A percentile compares a stretch with the other conserved stretches of the same genome.
Conservation (phyloP, 2,329 filamentous ascomycete genomes). For the Pseudocercospora macadamiae region DNA sequence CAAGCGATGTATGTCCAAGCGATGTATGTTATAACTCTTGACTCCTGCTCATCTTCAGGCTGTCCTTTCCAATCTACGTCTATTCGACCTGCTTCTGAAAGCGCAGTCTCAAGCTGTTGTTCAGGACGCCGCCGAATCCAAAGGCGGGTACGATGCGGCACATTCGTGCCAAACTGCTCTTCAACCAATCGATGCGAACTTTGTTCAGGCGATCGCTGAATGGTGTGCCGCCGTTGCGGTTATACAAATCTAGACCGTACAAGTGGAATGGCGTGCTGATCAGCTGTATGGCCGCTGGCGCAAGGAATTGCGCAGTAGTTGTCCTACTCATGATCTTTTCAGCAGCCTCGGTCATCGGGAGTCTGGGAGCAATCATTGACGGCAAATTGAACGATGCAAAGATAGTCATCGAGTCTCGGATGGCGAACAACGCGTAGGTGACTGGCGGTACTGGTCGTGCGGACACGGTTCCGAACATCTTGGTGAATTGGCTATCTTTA, state of each 20-base stretch:
- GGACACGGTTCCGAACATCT: conserved; percentile 71
- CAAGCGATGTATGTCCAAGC: no score
- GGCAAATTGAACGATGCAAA: conserved; percentile 93
- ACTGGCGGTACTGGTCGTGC: conserved; percentile 63
- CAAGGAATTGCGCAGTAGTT: conserved; percentile 73
- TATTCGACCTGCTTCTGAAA: conserved; percentile 67
- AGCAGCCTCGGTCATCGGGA: conserved; percentile 53
- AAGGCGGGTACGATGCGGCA: conserved; percentile 87
- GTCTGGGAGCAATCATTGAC: conserved; percentile 70
- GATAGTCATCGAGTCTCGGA: conserved; percentile 84
- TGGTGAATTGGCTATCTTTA: conserved; percentile 85
- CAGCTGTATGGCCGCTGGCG: conserved; percentile 78
- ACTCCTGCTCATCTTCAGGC: not conserved
- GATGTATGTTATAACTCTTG: not conserved
- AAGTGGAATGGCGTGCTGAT: conserved; percentile 82
- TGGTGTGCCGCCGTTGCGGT: conserved; percentile 57
- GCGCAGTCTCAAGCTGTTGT: conserved; percentile 67
- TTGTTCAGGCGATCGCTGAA: conserved; percentile 65
- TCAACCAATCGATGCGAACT: conserved; percentile 74
- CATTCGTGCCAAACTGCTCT: conserved; percentile 74
- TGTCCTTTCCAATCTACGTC: conserved; percentile 1
- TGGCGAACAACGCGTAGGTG: conserved; percentile 76
- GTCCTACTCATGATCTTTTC: conserved; percentile 55
- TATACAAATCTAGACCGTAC: conserved; percentile 84
- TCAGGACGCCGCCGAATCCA: conserved; percentile 85